phyloP scores from a whole-genome alignment of 2,329 filamentous ascomycete species.

The Davidsoniella eucalypti region DNA sequence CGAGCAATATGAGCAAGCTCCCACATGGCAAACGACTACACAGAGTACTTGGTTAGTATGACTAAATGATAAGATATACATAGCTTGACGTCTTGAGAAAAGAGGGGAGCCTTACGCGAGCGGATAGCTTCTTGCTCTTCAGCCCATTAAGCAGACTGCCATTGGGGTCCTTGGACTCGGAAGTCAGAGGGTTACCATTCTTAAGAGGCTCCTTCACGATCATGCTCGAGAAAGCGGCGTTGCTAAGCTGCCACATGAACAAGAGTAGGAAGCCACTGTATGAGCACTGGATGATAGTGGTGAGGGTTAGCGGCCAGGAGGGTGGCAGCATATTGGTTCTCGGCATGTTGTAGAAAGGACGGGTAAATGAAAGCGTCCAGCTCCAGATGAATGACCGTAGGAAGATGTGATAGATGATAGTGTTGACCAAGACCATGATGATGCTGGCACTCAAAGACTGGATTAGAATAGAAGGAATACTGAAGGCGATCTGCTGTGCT shows the following conservation, averaged over 20 bases:
- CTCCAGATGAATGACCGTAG: constrained; percentile 51
- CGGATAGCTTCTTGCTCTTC: constrained; percentile 64
- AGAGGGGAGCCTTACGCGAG: constrained; percentile 36
- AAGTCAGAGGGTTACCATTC: constrained; percentile 66
- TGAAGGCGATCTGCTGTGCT: constrained; percentile 4
- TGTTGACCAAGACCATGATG: constrained; percentile 26
- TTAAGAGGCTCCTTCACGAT: constrained; percentile 70
- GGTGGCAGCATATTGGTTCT: constrained; percentile 47
- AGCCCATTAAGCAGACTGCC: constrained; percentile 74
- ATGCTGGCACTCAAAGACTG: constrained; percentile 25
- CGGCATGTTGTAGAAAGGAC: constrained; percentile 59
- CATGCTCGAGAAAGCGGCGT: constrained; percentile 63
- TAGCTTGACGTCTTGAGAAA: not conserved
- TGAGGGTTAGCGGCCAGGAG: constrained; percentile 40
- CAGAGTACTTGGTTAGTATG: constrained; percentile 14
- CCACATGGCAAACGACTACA: constrained; percentile 72
- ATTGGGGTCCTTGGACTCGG: constrained; percentile 78
- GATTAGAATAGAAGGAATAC: constrained; percentile 9
- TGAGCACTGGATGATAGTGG: constrained; percentile 37
- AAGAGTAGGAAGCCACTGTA: constrained; percentile 50
- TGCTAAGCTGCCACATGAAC: constrained; percentile 61
- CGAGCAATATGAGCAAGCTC: constrained; percentile 69
- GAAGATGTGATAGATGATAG: constrained; percentile 44
- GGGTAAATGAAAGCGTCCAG: constrained; percentile 52
- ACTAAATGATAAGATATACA: not conserved